Evolutionary conservation across 179 eudicot genomes (phyloP).

Genomic region (Actinidia chinensis): DNA sequence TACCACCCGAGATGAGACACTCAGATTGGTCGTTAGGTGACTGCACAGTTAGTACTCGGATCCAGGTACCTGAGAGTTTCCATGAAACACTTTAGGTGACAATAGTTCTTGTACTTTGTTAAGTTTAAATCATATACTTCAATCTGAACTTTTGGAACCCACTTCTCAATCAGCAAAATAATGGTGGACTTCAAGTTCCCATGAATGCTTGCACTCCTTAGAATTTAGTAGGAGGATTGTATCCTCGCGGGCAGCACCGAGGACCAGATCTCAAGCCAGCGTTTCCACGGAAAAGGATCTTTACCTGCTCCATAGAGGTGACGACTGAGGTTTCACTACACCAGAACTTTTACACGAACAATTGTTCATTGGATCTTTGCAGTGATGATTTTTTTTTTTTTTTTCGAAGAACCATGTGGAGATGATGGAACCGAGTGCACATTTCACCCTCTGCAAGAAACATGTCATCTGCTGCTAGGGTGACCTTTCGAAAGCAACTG

Average conservation of each 20-base stretch:
- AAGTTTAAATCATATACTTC: conserved; percentile 28
- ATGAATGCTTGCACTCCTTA: conserved; percentile 36
- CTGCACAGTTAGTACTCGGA: conserved; percentile 36
- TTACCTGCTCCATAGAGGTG: conserved; percentile 15
- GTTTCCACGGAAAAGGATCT: conserved; percentile 42
- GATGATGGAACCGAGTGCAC: conserved; percentile 5
- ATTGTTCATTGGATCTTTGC: background rate
- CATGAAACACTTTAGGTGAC: conserved; percentile 28
- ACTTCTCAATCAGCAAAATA: conserved; percentile 50
- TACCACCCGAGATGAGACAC: conserved; percentile 47
- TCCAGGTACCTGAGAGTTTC: conserved; percentile 38
- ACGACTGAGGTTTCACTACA: conserved; percentile 20
- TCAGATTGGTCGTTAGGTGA: conserved; percentile 48
- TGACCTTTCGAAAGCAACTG: conserved; percentile 15
- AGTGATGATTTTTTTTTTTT: too few species aligned
- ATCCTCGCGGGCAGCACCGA: conserved; percentile 57
- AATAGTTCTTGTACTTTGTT: conserved; percentile 1
- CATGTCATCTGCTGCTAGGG: background rate
- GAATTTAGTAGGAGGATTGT: conserved; percentile 38
- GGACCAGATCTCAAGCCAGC: conserved; percentile 55
- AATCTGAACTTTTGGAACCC: conserved; percentile 49
- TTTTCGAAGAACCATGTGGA: conserved; percentile 10
- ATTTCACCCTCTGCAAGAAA: background rate
- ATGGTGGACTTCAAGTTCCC: conserved; percentile 46
- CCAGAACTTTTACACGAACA: conserved; percentile 19